These are phyloP conservation scores for Gymnopus androsaceus DNA, from an alignment of 1,284 basidiomycete genomes.

Conservation along the genomic window DNA sequence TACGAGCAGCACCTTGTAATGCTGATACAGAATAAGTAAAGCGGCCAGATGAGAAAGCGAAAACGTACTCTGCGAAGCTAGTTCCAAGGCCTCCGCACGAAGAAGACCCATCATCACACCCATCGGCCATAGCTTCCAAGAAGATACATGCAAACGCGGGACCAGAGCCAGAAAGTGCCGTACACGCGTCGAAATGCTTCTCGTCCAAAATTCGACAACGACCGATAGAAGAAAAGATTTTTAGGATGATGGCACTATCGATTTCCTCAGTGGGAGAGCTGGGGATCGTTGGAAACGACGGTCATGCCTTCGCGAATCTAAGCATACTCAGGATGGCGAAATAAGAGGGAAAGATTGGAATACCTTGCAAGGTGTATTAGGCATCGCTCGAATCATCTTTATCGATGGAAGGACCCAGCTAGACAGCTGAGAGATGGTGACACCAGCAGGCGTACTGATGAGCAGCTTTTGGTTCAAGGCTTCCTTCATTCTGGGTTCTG, in stretches of 20 bases:
- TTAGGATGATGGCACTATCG: conserved; percentile 77
- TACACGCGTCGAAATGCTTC: conserved; percentile 98
- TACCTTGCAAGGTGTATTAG: conserved; percentile 97
- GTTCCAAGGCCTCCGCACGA: conserved; percentile 88
- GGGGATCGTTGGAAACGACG: conserved; percentile 79
- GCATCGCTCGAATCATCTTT: conserved; percentile 94
- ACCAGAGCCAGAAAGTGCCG: conserved; percentile 93
- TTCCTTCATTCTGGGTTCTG: conserved; percentile 78
- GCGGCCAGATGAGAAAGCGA: background rate
- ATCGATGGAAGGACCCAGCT: conserved; percentile 76
- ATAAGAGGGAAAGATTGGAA: conserved; percentile 23
- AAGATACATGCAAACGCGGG: conserved; percentile 98
- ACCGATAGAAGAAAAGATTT: conserved; percentile 94
- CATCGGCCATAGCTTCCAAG: conserved; percentile 98
- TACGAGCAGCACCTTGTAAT: conserved; percentile 95
- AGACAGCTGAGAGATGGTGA: conserved; percentile 85
- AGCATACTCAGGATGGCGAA: conserved; percentile 8
- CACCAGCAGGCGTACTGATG: conserved; percentile 96
- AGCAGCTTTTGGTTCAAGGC: conserved; percentile 90
- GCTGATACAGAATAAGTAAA: conserved; percentile 59
- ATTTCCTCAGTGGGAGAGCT: conserved; percentile 51
- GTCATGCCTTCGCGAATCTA: conserved; percentile 98
- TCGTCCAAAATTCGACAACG: conserved; percentile 93
- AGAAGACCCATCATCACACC: conserved; percentile 99
- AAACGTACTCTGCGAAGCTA: conserved; percentile 90